phyloP scores from a whole-genome alignment of 2,329 filamentous ascomycete species.

The Biscogniauxia sp. region DNA sequence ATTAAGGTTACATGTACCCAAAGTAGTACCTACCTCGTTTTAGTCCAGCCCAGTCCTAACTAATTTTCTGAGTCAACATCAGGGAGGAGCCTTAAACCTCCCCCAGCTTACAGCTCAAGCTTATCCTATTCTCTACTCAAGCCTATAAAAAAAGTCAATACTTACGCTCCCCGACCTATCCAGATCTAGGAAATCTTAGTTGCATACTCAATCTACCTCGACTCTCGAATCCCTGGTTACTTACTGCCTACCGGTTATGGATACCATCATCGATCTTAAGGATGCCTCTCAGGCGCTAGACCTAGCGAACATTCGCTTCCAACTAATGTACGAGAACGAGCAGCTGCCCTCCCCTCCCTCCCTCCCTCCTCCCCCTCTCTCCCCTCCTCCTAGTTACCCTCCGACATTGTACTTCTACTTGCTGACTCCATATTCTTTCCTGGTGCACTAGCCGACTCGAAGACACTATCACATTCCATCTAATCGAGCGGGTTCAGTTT shows the following conservation, averaged over 20 bases:
- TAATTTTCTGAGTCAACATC: no score
- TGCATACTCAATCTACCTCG: not conserved
- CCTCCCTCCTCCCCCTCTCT: constrained; percentile 1
- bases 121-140: no score
- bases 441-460: constrained; percentile 71
- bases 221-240: no score
- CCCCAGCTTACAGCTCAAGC: no score
- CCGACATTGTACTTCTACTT: not conserved
- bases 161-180: not conserved
- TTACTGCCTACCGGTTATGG: constrained; percentile 56
- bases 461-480: constrained; percentile 94
- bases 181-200: no score
- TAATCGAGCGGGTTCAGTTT: constrained; percentile 98
- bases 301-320: constrained; percentile 86
- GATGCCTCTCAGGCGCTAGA: constrained; percentile 85
- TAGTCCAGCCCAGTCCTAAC: no score
- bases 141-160: not conserved
- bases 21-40: no score
- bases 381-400: not conserved
- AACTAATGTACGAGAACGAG: constrained; percentile 69
- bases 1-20: no score
- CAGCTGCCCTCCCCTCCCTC: constrained; percentile 9
- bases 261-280: constrained; percentile 82
- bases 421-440: not conserved
- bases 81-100: no score